A percentile compares a stretch with the other conserved stretches of the same genome.
phyloP scores from a whole-genome alignment of 2,329 filamentous ascomycete genomes.

The Coccinonectria pachysandricola region DNA sequence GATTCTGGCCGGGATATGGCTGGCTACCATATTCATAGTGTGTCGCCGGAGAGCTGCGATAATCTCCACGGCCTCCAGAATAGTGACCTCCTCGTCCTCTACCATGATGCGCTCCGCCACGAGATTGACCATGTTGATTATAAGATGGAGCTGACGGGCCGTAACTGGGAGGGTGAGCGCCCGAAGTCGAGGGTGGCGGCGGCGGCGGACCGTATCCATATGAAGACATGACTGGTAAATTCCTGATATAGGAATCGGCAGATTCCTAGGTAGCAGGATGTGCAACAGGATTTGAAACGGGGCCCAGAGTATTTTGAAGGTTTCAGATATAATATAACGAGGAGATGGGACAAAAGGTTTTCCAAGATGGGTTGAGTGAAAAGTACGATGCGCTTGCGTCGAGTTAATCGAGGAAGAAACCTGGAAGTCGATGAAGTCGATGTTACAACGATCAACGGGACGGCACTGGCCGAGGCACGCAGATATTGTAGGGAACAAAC shows the following conservation, averaged over 20 bases:
- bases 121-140: constrained; percentile 25
- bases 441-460: too few relatives aligned
- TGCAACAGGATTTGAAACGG: too few relatives aligned
- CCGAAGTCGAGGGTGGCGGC: constrained; percentile 34
- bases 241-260: too few relatives aligned
- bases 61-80: constrained; percentile 29
- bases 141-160: constrained; percentile 29
- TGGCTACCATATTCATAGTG: constrained; percentile 36
- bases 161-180: constrained; percentile 26
- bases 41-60: constrained; percentile 26
- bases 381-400: too few relatives aligned
- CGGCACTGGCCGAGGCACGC: constrained; percentile 1
- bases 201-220: constrained; percentile 47
- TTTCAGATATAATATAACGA: too few relatives aligned
- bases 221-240: too few relatives aligned
- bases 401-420: too few relatives aligned
- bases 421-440: too few relatives aligned
- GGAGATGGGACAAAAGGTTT: too few relatives aligned
- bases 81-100: constrained; percentile 31
- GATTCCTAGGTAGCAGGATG: too few relatives aligned
- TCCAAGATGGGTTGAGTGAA: too few relatives aligned
- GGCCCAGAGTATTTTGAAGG: too few relatives aligned
- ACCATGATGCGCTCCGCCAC: constrained; percentile 28
- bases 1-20: constrained; percentile 23
- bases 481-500: constrained; percentile 3